These are phyloP conservation scores for Hylodesmum podocarpum DNA, from an alignment of 306 rosid species.

Conservation along the genomic window DNA sequence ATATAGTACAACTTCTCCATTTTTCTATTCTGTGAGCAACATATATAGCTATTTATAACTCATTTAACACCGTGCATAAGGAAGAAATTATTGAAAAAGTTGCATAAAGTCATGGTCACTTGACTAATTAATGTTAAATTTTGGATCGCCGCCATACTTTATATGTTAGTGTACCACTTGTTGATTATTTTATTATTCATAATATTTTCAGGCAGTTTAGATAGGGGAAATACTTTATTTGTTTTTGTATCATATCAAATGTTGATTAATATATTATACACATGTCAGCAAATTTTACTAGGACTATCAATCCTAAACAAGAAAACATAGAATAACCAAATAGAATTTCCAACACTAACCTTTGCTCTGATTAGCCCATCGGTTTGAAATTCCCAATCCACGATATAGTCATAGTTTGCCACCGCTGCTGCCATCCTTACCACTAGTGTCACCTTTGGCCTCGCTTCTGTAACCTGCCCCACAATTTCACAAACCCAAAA, in stretches of 20 bases:
- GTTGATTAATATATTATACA: neutral
- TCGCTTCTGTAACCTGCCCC: constrained; percentile 72
- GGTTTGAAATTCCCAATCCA: constrained; percentile 94
- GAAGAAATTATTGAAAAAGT: neutral
- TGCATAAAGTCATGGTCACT: neutral
- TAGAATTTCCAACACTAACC: constrained; percentile 43
- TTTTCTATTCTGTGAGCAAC: neutral
- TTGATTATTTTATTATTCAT: neutral
- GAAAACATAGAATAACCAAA: neutral
- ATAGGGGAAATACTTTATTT: neutral
- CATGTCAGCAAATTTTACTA: neutral
- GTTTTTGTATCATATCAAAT: neutral
- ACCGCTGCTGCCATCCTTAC: constrained; percentile 88
- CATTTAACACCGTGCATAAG: neutral
- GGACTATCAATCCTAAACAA: neutral
- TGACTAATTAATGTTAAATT: neutral
- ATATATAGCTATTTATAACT: neutral
- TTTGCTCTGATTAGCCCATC: constrained; percentile 81
- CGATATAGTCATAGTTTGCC: constrained; percentile 89
- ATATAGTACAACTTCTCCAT: neutral
- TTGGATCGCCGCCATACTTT: neutral
- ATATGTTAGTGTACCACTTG: neutral
- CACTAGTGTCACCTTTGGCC: constrained; percentile 93
- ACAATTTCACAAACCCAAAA: neutral
- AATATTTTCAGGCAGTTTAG: neutral